Evolutionary conservation across 2,329 filamentous ascomycete species (phyloP), one percentile per base, ranked within the genome.

Genomic region (Elsinoe fawcettii): DNA sequence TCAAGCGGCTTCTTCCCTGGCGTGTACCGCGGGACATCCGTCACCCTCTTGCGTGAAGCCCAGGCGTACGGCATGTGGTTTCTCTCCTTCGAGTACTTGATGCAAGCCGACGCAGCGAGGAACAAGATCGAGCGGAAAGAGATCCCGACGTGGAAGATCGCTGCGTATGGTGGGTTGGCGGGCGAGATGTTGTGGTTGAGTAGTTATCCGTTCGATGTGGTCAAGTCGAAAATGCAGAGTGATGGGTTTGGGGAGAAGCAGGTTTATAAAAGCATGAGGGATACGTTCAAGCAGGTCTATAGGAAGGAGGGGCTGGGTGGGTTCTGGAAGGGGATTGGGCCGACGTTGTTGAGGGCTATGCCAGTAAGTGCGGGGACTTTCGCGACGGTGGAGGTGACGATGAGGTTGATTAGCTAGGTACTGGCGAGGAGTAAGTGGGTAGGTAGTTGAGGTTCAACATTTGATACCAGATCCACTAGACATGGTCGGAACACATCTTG

Each of bases 201-300:
- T 34, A 95, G 90, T 69, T 99, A 99, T 74, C 93, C 93, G 20
- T 87, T 99, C 63, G 93, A 99, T 74, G 92, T 99, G 25, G 75
- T 99, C 74, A 99, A 99, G 87, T 96, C 90, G 75, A 97, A 96
- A 82, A 96, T 97, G 92, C 93, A 99, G 81, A 96, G 87, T 59
- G 93, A 99, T 74, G 91, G 88, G 0, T 93, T 96, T 69, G 90
- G 88, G 2, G 72, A 71, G 51, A 75, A 80, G 61, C 84, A 85
- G 76, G 80, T 80, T 69, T 99, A 87, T 74, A 82, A 76, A 70
- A 85, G 77, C 57, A 96, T 96, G 92, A 81, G 86, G 54, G 88
- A 95, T 73, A 95, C 89, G 75, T 95, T 97, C 73, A 80, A 78
- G 59, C 84, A 95, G 78, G 95, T 87, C 1, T 95, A 81, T 77